These are phyloP conservation scores for Epichloe aotearoae DNA, from an alignment of 2,329 filamentous ascomycete species.

Conservation along the genomic window DNA sequence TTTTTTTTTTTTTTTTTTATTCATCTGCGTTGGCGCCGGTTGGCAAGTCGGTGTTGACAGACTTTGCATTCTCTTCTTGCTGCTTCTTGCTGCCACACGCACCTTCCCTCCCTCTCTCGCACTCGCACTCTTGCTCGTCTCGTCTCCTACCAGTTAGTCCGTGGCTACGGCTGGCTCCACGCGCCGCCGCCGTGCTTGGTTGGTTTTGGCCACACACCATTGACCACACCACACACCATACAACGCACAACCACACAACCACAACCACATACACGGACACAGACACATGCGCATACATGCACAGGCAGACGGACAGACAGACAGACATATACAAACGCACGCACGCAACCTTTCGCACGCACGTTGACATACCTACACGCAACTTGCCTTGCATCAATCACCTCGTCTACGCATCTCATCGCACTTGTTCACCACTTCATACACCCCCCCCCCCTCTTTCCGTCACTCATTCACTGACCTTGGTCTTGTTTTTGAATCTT, in stretches of 20 bases:
- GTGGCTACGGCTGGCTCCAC: background rate
- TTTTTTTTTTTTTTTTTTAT: background rate
- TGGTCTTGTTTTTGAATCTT: background rate
- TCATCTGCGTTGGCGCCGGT: background rate
- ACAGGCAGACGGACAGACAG: background rate
- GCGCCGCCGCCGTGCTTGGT: background rate
- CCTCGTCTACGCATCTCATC: background rate
- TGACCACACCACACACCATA: background rate
- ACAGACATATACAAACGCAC: background rate
- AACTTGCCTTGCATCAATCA: background rate
- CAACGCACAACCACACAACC: background rate
- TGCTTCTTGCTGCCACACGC: background rate
- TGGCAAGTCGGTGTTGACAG: background rate
- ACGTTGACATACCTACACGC: background rate
- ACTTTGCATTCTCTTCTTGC: background rate
- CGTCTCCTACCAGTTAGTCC: no score
- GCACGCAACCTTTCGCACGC: background rate
- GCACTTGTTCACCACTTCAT: background rate
- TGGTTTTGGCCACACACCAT: background rate
- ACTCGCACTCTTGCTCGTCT: background rate
- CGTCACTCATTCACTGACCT: background rate
- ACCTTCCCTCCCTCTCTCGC: background rate
- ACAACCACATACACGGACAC: background rate
- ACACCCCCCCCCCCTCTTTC: background rate
- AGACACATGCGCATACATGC: background rate